Base-by-base conservation (phyloP, 331 rosid genomes). In the Acacia concinna region DNA sequence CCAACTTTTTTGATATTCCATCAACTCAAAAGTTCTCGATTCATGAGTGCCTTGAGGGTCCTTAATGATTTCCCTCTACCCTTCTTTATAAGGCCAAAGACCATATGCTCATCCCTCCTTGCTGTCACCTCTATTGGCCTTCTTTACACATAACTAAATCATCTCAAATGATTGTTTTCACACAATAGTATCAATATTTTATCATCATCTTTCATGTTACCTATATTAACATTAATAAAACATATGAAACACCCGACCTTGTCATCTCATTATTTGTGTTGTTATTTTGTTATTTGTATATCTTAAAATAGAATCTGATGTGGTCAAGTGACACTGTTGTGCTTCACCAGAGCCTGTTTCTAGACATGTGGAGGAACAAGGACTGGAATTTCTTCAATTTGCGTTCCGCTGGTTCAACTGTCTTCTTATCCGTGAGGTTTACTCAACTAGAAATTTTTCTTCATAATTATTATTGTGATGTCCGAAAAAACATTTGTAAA, bases 391-490 rank as follows among this genome's bases (percentile, higher is more conserved):
- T 93, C 97, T 95, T 89, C 99, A 93, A 81, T 93, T 95, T 87
- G 96, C 99, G 77, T 95, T 93, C 83, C 97, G 97, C 68, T 95
- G 97, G 99, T 95, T 93, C 93, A 95, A 95, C 89, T 95, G 97
- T 90, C 97, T 95, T 81, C 81, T 95, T 73, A 95, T 95, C 80
- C 97, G 97, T 0, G 97, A 95, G 97, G 97, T 95, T 84, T 74
- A 91, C 77, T 76, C 17, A 56, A 38, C 71, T 74, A 21, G 69
- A 54, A 14, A 75, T 77, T 23, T 11, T 43, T 11, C 63, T 49
- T 38, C 72, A 34, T 49, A 28, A 17, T 68, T 65, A 51, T 28
- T 64, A 74, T 37, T 76, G 30, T 71, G 80, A 46, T 52, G 74
- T 72, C 31, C 81, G 30, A 49, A 63, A 41, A 52, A 7, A n/a